phyloP scores from a whole-genome alignment of 305 asterid species.

The Plantago lanceolata region DNA sequence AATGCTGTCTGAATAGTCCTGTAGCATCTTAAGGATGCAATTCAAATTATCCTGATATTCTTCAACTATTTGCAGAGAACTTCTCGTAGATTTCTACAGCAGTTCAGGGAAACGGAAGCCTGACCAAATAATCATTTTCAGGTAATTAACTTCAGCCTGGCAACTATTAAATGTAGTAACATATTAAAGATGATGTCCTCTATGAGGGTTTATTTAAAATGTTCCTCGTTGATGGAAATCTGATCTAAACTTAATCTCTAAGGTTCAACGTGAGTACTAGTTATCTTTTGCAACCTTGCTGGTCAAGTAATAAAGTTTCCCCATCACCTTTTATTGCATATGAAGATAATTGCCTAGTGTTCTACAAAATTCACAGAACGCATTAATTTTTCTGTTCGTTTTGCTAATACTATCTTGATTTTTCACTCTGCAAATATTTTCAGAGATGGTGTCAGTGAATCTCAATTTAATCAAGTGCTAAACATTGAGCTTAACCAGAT shows the following conservation, averaged over 20 bases:
- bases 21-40: not conserved
- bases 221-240: no score
- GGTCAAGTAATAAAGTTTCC: not conserved
- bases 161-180: not conserved
- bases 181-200: not conserved
- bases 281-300: not conserved
- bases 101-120: conserved; percentile 57
- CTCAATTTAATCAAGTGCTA: conserved; percentile 86
- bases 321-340: not conserved
- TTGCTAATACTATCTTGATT: conserved; percentile 1
- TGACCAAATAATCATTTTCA: conserved; percentile 58
- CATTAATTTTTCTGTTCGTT: not conserved
- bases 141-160: conserved; percentile 26
- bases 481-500: conserved; percentile 77
- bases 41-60: not conserved
- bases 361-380: not conserved
- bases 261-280: not conserved
- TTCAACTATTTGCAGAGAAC: conserved; percentile 43
- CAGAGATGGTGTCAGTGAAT: conserved; percentile 96
- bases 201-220: no score
- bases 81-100: conserved; percentile 47
- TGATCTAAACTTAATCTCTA: no score
- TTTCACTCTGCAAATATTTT: conserved; percentile 15
- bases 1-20: not conserved
- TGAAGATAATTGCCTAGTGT: not conserved